Evolutionary conservation across 768 basidiomycete genomes (phyloP).

Genomic region (Dacryopinax primogenitus): DNA sequence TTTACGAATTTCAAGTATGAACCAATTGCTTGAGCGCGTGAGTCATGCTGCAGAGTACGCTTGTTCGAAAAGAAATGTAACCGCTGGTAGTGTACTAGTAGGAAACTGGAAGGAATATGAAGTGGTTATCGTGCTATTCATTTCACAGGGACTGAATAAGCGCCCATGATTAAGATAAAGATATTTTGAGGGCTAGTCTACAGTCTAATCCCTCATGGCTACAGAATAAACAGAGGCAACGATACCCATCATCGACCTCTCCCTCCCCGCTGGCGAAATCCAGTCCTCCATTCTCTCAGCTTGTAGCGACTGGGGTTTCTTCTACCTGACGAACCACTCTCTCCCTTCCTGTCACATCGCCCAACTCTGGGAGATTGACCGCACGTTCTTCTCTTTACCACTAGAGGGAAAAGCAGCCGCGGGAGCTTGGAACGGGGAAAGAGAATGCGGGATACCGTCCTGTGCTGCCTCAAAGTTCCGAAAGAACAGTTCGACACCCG

Average conservation of each 20-base stretch:
- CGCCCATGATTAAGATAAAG: neutral
- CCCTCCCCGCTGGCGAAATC: neutral
- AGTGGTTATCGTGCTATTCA: neutral
- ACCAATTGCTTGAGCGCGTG: neutral
- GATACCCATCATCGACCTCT: constrained; percentile 2
- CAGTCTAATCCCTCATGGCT: neutral
- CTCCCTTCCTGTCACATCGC: neutral
- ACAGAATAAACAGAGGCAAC: too few species aligned
- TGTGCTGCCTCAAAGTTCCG: neutral
- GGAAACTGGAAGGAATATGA: neutral
- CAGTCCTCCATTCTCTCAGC: neutral
- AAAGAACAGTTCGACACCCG: constrained; percentile 5
- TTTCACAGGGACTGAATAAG: constrained; percentile 1
- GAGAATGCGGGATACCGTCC: constrained; percentile 2
- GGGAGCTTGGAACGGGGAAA: neutral
- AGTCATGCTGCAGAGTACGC: neutral
- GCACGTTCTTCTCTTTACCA: neutral
- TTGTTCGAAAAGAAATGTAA: neutral
- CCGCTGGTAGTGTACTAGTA: neutral
- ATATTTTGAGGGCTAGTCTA: too few species aligned
- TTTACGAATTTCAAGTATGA: constrained; percentile 5
- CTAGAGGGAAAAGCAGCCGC: neutral
- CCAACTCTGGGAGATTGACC: neutral
- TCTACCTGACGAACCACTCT: constrained; percentile 2
- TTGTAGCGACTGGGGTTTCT: neutral